Evolutionary conservation across 306 rosid species (phyloP), one percentile per base, ranked within the genome.

Genomic region (Pachyrhizus erosus): DNA sequence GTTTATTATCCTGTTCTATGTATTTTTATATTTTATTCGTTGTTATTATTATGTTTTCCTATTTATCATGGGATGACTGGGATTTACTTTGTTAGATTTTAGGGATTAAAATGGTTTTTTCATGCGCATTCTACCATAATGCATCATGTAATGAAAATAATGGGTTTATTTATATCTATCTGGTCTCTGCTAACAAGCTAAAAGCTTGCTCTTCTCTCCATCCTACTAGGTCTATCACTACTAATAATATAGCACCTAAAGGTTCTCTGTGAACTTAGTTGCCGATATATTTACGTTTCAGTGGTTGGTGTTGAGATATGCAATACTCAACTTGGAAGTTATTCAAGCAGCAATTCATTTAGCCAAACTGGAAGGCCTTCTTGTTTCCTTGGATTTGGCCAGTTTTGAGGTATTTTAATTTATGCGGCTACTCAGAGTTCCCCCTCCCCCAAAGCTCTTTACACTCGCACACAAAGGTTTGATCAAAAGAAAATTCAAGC

Each of bases 331-430:
- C 87, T 57, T 96, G 85, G 98, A 96, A 79, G 92, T 92, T 80
- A 96, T 93, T 87, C 89, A 90, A 85, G 90, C 89, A 5, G 98
- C 99, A 77, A 88, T 93, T 77, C 75, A n/a, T 73, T 81, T 93
- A 20, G 99, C 98, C 84, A 96, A 93, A 83, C 89, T 90, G 83
- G 98, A 92, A 85, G 98, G 88, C 60, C 91, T 96, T 55, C 86
- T 86, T 75, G 94, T 96, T 86, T 93, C 99, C 37, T 71, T 96
- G 91, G 99, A 96, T 83, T 82, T 96, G 88, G 99, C 99, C 87
- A 96, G 99, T 87, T 96, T 96, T 85, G 99, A 96, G 99, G 99
- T 96, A 91, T 71, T 60, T 71, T 66, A 66, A 34, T 66, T 66
- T 65, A 57, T 66, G 20, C 82, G 27, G 21, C 54, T 82, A 31